A percentile compares a stretch with the other conserved stretches of the same genome.
phyloP scores from a whole-genome alignment of 1,139 yeast genomes.

The Martiniozyma asiatica region DNA sequence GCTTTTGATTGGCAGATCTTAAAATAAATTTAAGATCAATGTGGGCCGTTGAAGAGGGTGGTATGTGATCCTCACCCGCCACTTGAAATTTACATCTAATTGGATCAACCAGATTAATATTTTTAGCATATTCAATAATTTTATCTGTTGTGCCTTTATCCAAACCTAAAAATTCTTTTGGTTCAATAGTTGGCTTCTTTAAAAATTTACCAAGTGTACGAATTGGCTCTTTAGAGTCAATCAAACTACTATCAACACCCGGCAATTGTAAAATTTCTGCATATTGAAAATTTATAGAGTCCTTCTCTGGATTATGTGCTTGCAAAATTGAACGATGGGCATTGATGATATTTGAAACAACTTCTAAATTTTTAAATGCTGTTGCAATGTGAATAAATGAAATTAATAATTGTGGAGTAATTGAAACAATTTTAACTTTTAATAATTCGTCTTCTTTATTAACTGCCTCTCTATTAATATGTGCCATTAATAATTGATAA shows the following conservation, averaged over 20 bases:
- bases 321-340: conserved; percentile 66
- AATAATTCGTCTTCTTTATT: conserved; percentile 26
- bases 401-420: conserved; percentile 52
- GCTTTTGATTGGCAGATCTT: conserved; percentile 58
- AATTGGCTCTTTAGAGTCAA: conserved; percentile 33
- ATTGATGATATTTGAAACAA: conserved; percentile 49
- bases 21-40: conserved; percentile 64
- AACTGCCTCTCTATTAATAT: conserved; percentile 36
- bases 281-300: conserved; percentile 46
- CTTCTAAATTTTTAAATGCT: conserved; percentile 61
- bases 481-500: conserved; percentile 38
- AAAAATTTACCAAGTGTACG: conserved; percentile 58
- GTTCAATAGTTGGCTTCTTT: conserved; percentile 43
- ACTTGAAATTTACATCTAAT: conserved; percentile 68
- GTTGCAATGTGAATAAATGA: conserved; percentile 77
- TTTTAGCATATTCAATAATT: conserved; percentile 48
- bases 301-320: conserved; percentile 50
- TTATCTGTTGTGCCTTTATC: conserved; percentile 26
- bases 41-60: conserved; percentile 68
- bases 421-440: conserved; percentile 46
- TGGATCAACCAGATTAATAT: conserved; percentile 60
- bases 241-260: conserved; percentile 34
- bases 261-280: conserved; percentile 57
- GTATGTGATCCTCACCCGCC: conserved; percentile 73
- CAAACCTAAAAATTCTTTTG: conserved; percentile 32